Conservation (phyloP, 2,329 filamentous ascomycete species). For the Claviceps paspali region DNA sequence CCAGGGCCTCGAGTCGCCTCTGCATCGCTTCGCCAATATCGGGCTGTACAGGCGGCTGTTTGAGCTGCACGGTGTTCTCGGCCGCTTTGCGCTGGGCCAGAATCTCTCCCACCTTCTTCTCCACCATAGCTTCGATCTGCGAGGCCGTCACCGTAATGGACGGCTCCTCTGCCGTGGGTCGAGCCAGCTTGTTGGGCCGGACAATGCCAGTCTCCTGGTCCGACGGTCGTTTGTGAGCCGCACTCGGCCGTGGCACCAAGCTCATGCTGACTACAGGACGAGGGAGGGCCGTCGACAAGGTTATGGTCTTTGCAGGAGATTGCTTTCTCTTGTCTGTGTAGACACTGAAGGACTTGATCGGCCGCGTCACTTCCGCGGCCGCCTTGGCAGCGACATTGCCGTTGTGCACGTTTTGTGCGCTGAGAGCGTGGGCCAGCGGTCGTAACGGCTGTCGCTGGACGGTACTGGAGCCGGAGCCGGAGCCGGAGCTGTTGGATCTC, state of each 20-base stretch:
- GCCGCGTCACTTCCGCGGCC: conserved; percentile 42
- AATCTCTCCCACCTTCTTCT: conserved; percentile 81
- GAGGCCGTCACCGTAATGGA: conserved; percentile 45
- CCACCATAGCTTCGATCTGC: conserved; percentile 80
- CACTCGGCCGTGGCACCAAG: conserved; percentile 7
- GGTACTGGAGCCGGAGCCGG: conserved; percentile 19
- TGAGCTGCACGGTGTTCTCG: conserved; percentile 17
- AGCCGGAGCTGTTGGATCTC: conserved; percentile 24
- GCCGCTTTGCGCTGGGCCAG: conserved; percentile 55
- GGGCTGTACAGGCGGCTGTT: conserved; percentile 20
- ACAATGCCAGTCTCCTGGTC: conserved; percentile 21
- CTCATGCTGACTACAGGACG: conserved; percentile 17
- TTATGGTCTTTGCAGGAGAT: conserved; percentile 1
- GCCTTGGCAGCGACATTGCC: conserved; percentile 31
- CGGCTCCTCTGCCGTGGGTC: conserved; percentile 18
- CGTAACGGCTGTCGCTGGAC: conserved; percentile 59
- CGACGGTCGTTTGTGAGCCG: conserved; percentile 25
- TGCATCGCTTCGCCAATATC: conserved; percentile 66
- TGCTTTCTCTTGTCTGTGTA: conserved; percentile 57
- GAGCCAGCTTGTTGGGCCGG: conserved; percentile 34
- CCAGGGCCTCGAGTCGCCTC: conserved; percentile 65
- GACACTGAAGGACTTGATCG: conserved; percentile 71
- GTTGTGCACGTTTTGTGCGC: conserved; percentile 59
- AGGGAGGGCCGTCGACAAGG: conserved; percentile 16
- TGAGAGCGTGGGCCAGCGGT: conserved; percentile 59